phyloP scores from a whole-genome alignment of 306 rosid species.

The Pyrus bretschneideri region DNA sequence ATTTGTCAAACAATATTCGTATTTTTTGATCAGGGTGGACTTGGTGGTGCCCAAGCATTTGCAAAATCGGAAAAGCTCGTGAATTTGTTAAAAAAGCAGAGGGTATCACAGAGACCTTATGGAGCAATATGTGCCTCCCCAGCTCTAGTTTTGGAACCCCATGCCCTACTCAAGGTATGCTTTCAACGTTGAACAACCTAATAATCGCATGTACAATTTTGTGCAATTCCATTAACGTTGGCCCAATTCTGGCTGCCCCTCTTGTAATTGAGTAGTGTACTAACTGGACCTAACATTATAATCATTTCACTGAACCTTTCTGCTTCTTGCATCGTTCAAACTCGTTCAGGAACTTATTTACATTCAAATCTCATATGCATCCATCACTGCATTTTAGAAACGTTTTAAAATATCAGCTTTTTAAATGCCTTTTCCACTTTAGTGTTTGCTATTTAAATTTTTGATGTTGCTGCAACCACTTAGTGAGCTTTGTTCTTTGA shows the following conservation, averaged over 20 bases:
- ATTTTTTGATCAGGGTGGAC: slow-evolving; percentile 63
- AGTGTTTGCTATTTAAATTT: background rate
- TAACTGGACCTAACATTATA: background rate
- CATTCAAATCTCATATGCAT: background rate
- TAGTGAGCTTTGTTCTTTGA: slow-evolving; percentile 3
- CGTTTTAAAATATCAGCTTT: background rate
- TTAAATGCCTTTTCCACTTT: background rate
- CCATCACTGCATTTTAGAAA: background rate
- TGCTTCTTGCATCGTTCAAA: background rate
- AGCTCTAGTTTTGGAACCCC: slow-evolving; percentile 83
- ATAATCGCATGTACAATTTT: no score
- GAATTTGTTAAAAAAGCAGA: slow-evolving; percentile 61
- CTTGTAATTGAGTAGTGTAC: background rate
- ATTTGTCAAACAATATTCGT: slow-evolving; percentile 12
- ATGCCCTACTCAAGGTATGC: slow-evolving; percentile 77
- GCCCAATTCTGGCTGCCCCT: background rate
- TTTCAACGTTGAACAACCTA: no score
- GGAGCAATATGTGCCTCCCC: slow-evolving; percentile 99
- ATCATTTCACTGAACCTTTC: background rate
- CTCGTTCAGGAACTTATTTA: background rate
- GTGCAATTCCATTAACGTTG: no score
- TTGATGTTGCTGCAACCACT: background rate
- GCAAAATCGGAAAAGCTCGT: slow-evolving; percentile 72
- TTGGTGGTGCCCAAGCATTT: slow-evolving; percentile 89
- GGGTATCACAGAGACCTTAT: slow-evolving; percentile 63